Percentiles rank a stretch among this genome's conserved stretches.
Conservation (phyloP, 1,284 basidiomycete genomes). For the Cerioporus squamosus region DNA sequence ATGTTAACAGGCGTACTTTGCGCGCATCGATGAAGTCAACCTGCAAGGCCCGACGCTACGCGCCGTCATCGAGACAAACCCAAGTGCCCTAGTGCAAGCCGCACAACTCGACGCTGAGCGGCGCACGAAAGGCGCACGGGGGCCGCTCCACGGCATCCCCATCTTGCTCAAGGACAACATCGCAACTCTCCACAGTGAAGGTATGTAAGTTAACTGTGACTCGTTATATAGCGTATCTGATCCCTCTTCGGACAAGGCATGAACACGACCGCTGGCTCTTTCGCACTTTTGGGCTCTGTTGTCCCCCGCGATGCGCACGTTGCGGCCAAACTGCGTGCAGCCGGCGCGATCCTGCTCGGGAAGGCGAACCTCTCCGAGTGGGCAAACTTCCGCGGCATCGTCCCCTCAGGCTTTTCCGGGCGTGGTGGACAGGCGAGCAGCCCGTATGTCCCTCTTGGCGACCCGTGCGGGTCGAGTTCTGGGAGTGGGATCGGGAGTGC, state of each 20-base stretch:
- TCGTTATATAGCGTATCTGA: background rate
- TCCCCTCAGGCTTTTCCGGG: constrained; percentile 44
- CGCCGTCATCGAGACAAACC: constrained; percentile 68
- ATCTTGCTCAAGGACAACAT: constrained; percentile 69
- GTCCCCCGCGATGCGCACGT: constrained; percentile 47
- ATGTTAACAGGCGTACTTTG: constrained; percentile 59
- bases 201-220: no score
- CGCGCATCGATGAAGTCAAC: constrained; percentile 75
- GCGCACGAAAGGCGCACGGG: constrained; percentile 46
- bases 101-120: constrained; percentile 60
- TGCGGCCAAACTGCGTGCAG: constrained; percentile 41
- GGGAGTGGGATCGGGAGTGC: constrained; percentile 66
- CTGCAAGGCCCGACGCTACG: constrained; percentile 60
- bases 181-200: constrained; percentile 56
- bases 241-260: constrained; percentile 45
- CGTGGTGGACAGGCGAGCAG: constrained; percentile 45
- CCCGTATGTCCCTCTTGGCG: constrained; percentile 42
- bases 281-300: constrained; percentile 43
- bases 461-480: constrained; percentile 59
- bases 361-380: constrained; percentile 38
- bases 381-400: constrained; percentile 33
- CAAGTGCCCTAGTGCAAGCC: constrained; percentile 59
- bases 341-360: constrained; percentile 49
- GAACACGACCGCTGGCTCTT: constrained; percentile 59
- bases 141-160: constrained; percentile 72